phyloP scores from a whole-genome alignment of 2,329 filamentous ascomycete genomes.

The Teratosphaeria destructans region DNA sequence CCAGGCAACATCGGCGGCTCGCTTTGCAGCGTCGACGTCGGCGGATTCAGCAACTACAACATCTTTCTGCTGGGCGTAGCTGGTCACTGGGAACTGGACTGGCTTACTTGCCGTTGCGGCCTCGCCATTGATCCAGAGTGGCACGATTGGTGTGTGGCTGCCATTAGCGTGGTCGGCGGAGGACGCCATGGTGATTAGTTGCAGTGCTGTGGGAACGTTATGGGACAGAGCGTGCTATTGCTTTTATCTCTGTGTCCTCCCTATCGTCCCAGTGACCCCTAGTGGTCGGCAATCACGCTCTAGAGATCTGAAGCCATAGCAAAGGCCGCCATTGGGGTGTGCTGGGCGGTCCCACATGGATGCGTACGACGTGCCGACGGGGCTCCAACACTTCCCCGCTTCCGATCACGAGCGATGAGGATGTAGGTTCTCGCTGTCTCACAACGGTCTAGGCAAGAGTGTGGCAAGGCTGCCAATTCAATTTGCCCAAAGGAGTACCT shows the following conservation, averaged over 20 bases:
- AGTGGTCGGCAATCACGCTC: not conserved
- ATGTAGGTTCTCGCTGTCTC: not conserved
- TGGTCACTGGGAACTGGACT: not conserved
- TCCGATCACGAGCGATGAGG: not conserved
- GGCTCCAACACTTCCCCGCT: not conserved
- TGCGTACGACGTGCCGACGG: not conserved
- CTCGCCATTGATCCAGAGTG: not conserved
- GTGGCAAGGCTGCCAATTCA: not conserved
- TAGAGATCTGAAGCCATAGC: not conserved
- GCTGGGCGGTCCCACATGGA: not conserved
- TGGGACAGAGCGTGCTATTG: not conserved
- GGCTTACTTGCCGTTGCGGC: not conserved
- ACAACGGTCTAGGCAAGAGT: not conserved
- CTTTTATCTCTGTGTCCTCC: not conserved
- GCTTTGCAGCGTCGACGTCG: not conserved
- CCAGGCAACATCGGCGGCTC: not conserved
- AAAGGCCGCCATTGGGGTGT: not conserved
- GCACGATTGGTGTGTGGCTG: not conserved
- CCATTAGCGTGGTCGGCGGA: not conserved
- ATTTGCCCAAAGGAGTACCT: not conserved
- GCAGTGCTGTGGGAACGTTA: not conserved
- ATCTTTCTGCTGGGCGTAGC: not conserved
- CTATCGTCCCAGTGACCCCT: not conserved
- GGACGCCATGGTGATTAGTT: not conserved
- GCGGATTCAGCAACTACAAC: not conserved